phyloP scores from a whole-genome alignment of 2,329 filamentous ascomycete species.

The Triangularia setosa region DNA sequence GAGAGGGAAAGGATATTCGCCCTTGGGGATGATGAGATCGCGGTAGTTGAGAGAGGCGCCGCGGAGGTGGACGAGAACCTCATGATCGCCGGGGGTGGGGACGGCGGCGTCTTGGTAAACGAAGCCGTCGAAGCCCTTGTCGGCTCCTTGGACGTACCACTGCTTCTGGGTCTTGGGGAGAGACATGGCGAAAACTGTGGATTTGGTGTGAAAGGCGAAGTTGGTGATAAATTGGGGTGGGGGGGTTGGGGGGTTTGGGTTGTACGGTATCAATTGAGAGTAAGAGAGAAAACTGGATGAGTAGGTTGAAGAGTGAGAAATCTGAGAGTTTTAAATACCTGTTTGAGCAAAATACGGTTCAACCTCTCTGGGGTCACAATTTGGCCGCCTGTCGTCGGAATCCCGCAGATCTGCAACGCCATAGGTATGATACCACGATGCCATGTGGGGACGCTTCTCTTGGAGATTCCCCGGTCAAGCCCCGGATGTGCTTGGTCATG shows the following conservation, averaged over 20 bases:
- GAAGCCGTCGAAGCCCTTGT: conserved; percentile 58
- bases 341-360: background rate
- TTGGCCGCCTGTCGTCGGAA: background rate
- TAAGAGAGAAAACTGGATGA: background rate
- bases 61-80: conserved; percentile 65
- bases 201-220: background rate
- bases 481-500: background rate
- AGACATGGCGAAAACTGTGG: conserved; percentile 19
- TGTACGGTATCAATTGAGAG: background rate
- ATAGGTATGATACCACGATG: background rate
- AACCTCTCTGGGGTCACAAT: background rate
- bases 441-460: background rate
- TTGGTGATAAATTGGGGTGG: background rate
- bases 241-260: background rate
- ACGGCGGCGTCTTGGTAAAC: conserved; percentile 50
- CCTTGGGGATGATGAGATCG: conserved; percentile 48
- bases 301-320: background rate
- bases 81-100: conserved; percentile 61
- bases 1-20: conserved; percentile 44
- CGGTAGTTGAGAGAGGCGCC: conserved; percentile 54
- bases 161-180: conserved; percentile 44
- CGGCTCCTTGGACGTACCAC: conserved; percentile 51
- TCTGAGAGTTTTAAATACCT: background rate
- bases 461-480: background rate
- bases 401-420: background rate